Evolutionary conservation across 2,329 filamentous ascomycete species (phyloP), one percentile per base, ranked within the genome.

Genomic region (Teratosphaeria gauchensis): DNA sequence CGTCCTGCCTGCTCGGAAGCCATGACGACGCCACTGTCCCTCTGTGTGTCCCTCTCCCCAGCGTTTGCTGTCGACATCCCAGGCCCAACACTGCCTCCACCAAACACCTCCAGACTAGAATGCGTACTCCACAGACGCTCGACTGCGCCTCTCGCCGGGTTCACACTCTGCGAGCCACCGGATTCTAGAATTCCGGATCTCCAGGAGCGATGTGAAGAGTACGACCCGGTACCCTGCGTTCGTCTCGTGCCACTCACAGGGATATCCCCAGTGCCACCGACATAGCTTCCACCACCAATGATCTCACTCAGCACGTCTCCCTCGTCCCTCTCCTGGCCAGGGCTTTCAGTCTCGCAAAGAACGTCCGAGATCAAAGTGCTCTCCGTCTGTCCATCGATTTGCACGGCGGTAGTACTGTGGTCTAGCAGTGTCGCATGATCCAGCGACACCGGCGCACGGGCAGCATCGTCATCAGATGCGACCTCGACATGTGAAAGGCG

Each of bases 291-390:
- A n/a, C 53, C 55, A 19, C 54, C 52, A 3, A 58, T 38, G 11
- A 58, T 38, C 42, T 57, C 59, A 32, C 58, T 42, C 35, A 59
- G 52, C 24, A 59, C 53, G 33, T 63, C 59, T 3, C 11, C 53
- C 7, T 55, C 56, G 46, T 54, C 56, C 28, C 61, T 48, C 58
- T 59, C 60, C 64, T 65, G 14, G 91, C 91, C 71, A 5, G 60
- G 55, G 35, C 55, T 59, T 48, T 60, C 60, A 11, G 56, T 53
- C 51, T 9, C 9, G 9, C 21, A 21, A 8, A 2, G 28, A 2
- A 54, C 46, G 32, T 58, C 59, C 12, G 59, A 54, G 48, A 61
- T 24, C 19, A 58, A 54, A 3, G 30, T 38, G 21, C 38, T 21
- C 30, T 8, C 32, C 14, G 3, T n/a, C 19, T 46, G 42, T 31